A percentile compares a stretch with the other conserved stretches of the same genome.
These are phyloP conservation scores for Sporothrix curviconia DNA, from an alignment of 2,329 filamentous ascomycete species.

Conservation along the genomic window DNA sequence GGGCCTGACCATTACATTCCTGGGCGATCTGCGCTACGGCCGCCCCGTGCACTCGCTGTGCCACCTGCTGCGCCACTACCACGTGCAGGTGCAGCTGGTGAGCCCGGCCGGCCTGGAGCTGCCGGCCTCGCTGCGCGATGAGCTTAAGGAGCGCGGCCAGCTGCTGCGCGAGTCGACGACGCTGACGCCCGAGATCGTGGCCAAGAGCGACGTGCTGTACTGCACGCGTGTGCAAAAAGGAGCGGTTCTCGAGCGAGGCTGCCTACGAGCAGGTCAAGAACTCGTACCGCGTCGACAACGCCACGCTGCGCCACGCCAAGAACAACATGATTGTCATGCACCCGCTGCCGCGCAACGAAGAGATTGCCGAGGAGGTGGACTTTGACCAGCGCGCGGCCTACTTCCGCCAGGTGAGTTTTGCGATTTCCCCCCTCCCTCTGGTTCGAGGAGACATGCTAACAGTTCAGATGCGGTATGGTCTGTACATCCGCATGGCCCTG, in stretches of 20 bases:
- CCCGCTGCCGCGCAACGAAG: constrained; percentile 85
- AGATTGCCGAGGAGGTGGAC: constrained; percentile 93
- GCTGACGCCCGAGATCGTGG: constrained; percentile 81
- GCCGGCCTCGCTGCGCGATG: constrained; percentile 65
- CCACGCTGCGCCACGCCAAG: constrained; percentile 86
- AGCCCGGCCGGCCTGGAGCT: constrained; percentile 72
- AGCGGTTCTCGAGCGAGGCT: constrained; percentile 75
- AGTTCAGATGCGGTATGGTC: constrained; percentile 84
- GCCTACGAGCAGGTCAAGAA: constrained; percentile 87
- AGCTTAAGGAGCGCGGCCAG: constrained; percentile 67
- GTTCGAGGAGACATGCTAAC: background rate
- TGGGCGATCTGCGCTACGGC: constrained; percentile 87
- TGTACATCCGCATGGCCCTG: constrained; percentile 97
- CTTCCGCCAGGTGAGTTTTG: constrained; percentile 85
- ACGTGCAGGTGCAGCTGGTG: constrained; percentile 88
- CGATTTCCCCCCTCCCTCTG: too few relatives aligned
- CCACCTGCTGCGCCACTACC: constrained; percentile 91
- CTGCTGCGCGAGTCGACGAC: constrained; percentile 67
- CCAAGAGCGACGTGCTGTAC: constrained; percentile 85
- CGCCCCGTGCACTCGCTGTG: constrained; percentile 92
- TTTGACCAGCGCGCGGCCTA: constrained; percentile 96
- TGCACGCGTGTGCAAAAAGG: constrained; percentile 95
- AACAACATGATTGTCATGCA: constrained; percentile 91
- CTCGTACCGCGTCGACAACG: constrained; percentile 83
- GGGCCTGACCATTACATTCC: constrained; percentile 91